Evolutionary conservation across 1,284 basidiomycete genomes (phyloP).

Genomic region (Marasmius sp.): DNA sequence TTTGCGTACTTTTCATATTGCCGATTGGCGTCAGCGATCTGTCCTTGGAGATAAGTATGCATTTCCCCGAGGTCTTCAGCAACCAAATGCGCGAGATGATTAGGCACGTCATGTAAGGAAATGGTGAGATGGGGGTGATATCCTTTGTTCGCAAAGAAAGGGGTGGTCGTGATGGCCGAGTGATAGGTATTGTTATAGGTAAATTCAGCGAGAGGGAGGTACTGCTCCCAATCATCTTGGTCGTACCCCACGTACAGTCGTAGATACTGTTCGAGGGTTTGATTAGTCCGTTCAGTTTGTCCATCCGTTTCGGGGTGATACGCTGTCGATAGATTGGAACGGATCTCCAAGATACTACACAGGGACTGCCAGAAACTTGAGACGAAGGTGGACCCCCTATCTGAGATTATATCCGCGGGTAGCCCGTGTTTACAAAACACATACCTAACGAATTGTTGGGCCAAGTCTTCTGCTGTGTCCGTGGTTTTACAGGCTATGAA

Average conservation of each 20-base stretch:
- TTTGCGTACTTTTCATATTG: not conserved
- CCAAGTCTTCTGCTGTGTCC: not conserved
- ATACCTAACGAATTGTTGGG: slow-evolving; percentile 1
- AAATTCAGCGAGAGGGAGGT: not conserved
- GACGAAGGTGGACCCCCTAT: slow-evolving; percentile 7
- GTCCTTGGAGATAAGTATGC: not conserved
- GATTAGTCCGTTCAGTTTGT: slow-evolving; percentile 1
- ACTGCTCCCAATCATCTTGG: slow-evolving; percentile 1
- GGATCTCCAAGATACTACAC: not conserved
- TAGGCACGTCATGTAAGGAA: not conserved
- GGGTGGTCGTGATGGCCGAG: not conserved
- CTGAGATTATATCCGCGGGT: no score
- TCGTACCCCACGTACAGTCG: slow-evolving; percentile 1
- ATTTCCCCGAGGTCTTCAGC: not conserved
- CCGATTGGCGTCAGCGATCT: not conserved
- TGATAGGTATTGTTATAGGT: not conserved
- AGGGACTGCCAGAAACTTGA: slow-evolving; percentile 6
- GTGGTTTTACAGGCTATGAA: slow-evolving; percentile 14
- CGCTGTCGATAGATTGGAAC: slow-evolving; percentile 1
- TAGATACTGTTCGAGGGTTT: not conserved
- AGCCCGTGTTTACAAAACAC: slow-evolving; percentile 5
- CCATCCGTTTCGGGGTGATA: slow-evolving; percentile 5
- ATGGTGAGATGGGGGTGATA: not conserved
- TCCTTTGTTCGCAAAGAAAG: slow-evolving; percentile 2
- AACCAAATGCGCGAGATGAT: not conserved